These are phyloP conservation scores for Rhynchospora pubera DNA, from an alignment of 176 grass and related monocot genomes.

Conservation along the genomic window DNA sequence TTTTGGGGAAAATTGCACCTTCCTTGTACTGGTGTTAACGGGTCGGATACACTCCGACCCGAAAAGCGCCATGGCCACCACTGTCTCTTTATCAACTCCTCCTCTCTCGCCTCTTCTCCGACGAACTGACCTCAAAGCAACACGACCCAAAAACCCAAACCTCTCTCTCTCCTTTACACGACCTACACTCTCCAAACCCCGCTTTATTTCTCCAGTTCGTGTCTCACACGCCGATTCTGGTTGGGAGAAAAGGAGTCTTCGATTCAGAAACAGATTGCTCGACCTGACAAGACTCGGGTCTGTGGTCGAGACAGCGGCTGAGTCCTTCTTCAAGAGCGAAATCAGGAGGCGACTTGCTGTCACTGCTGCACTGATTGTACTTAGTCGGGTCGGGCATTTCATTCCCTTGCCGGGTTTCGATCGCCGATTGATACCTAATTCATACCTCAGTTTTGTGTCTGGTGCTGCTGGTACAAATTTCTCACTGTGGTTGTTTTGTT, in stretches of 20 bases:
- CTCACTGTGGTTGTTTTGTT: background rate
- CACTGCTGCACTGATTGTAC: conserved; percentile 63
- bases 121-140: background rate
- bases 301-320: conserved; percentile 53
- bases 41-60: background rate
- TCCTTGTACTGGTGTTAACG: background rate
- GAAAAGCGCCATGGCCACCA: background rate
- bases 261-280: conserved; percentile 70
- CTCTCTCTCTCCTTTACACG: background rate
- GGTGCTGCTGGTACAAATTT: conserved; percentile 52
- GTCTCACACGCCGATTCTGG: background rate
- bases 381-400: conserved; percentile 86
- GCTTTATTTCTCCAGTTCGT: background rate
- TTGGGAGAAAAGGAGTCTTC: conserved; percentile 14
- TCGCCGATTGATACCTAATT: conserved; percentile 78
- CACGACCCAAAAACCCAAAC: background rate
- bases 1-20: too few species aligned
- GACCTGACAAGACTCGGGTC: conserved; percentile 67
- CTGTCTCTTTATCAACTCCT: background rate
- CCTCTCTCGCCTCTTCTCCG: background rate
- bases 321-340: conserved; percentile 97
- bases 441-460: conserved; percentile 81
- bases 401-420: conserved; percentile 84
- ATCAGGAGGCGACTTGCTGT: conserved; percentile 67
- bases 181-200: background rate